Evolutionary conservation across 2,329 filamentous ascomycete species (phyloP).

Genomic region (Blumeria graminis): DNA sequence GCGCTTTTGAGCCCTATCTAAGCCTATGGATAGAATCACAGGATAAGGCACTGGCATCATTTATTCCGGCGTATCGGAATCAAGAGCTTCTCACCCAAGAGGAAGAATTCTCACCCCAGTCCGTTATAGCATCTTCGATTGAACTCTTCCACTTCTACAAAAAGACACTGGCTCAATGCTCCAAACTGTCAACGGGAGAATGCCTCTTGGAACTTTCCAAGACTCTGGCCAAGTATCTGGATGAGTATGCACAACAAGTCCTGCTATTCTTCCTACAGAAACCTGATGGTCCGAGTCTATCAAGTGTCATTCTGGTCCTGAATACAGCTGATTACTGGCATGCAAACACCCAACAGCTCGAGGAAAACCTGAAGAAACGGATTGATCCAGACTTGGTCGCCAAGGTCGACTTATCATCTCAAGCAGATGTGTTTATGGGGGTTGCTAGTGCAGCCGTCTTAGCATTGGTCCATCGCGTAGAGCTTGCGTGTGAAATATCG

Average conservation of each 20-base stretch:
- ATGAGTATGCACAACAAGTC: slow-evolving; percentile 87
- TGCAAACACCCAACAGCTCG: slow-evolving; percentile 71
- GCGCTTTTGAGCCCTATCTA: slow-evolving; percentile 91
- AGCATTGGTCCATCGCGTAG: slow-evolving; percentile 61
- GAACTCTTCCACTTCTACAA: slow-evolving; percentile 97
- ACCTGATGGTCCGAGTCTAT: slow-evolving; percentile 27
- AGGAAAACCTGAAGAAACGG: slow-evolving; percentile 79
- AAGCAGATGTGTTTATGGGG: slow-evolving; percentile 85
- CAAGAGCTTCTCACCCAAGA: slow-evolving; percentile 61
- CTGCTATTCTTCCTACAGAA: slow-evolving; percentile 43
- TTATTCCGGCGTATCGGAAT: slow-evolving; percentile 71
- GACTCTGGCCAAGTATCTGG: slow-evolving; percentile 76
- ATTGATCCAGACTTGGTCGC: slow-evolving; percentile 57
- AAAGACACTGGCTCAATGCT: slow-evolving; percentile 75
- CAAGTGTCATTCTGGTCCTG: slow-evolving; percentile 65
- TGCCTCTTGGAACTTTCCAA: slow-evolving; percentile 63
- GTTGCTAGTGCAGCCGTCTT: slow-evolving; percentile 76
- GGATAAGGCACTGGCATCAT: slow-evolving; percentile 58
- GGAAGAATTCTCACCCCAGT: slow-evolving; percentile 77
- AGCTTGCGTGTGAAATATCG: slow-evolving; percentile 56
- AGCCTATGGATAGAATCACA: slow-evolving; percentile 95
- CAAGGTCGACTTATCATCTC: slow-evolving; percentile 70
- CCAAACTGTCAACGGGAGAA: slow-evolving; percentile 81
- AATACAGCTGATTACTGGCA: slow-evolving; percentile 98
- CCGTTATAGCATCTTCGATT: slow-evolving; percentile 80